phyloP scores from a whole-genome alignment of 116 monocot species.

The Posidonia oceanica region DNA sequence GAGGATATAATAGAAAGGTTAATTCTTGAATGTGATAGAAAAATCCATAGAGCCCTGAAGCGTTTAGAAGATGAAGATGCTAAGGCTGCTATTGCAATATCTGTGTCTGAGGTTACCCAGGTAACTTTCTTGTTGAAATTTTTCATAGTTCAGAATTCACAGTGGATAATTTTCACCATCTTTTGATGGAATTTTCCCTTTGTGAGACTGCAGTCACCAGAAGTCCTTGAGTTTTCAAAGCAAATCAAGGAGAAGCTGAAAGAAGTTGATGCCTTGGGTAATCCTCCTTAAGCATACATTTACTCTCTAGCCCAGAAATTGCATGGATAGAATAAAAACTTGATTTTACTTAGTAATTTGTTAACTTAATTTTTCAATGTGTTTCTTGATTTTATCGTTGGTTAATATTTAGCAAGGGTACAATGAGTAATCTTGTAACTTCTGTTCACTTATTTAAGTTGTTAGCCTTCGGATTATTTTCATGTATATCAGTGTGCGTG shows the following conservation, averaged over 20 bases:
- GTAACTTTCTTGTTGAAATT: slow-evolving; percentile 16
- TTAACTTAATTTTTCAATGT: not conserved
- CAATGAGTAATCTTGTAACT: too few relatives aligned
- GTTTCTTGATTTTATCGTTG: too few relatives aligned
- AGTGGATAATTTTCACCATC: not conserved
- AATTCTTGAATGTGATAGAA: slow-evolving; percentile 95
- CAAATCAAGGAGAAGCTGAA: slow-evolving; percentile 91
- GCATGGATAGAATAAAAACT: too few relatives aligned
- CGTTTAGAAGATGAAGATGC: slow-evolving; percentile 91
- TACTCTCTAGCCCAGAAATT: too few relatives aligned
- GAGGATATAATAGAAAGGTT: slow-evolving; percentile 90
- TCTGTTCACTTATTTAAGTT: too few relatives aligned
- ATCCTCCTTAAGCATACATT: not conserved
- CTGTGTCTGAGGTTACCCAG: slow-evolving; percentile 91
- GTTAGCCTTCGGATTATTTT: too few relatives aligned
- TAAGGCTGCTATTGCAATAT: slow-evolving; percentile 97
- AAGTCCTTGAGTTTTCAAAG: slow-evolving; percentile 72
- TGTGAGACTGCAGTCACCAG: slow-evolving; percentile 42
- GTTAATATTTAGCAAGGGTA: too few relatives aligned
- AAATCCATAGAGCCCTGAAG: slow-evolving; percentile 94
- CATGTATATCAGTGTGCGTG: too few relatives aligned
- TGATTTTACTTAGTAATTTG: not conserved
- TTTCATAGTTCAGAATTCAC: not conserved
- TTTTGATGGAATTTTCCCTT: slow-evolving; percentile 2
- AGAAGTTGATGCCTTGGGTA: slow-evolving; percentile 87